Percentiles rank a stretch among this genome's conserved stretches.
Evolutionary conservation across 2,329 filamentous ascomycete species (phyloP).

Genomic region (Colletotrichum destructivum): DNA sequence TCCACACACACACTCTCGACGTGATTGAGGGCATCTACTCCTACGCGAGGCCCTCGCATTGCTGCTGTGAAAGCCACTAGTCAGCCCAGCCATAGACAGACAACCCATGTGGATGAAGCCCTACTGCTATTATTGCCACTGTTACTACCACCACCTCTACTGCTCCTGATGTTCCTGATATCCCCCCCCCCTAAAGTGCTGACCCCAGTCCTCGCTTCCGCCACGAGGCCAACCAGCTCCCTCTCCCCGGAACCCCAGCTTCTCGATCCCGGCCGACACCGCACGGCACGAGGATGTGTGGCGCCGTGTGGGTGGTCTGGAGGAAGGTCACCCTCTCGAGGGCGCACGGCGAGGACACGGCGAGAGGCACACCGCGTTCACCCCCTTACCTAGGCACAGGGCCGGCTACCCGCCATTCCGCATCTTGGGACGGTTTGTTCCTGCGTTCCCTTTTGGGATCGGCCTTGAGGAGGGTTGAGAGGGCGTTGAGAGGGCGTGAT

Average conservation of each 20-base stretch:
- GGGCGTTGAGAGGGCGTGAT: no score
- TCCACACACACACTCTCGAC: no score
- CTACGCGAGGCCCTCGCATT: no score
- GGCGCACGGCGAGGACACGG: background rate
- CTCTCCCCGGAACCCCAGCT: background rate
- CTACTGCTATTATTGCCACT: background rate
- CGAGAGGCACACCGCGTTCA: background rate
- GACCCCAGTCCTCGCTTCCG: background rate
- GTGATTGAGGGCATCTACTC: no score
- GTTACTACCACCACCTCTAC: background rate
- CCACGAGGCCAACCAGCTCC: background rate
- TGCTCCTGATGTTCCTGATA: background rate
- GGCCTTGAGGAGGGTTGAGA: background rate
- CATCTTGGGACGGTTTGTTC: background rate
- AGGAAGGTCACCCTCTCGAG: background rate
- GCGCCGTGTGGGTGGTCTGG: conserved; percentile 4
- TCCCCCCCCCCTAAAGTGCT: background rate
- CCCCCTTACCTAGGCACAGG: background rate
- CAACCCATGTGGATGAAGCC: background rate
- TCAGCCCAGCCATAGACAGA: no score
- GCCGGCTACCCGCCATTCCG: conserved; percentile 1
- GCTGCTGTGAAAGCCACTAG: no score
- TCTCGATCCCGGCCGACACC: background rate
- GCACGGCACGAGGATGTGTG: background rate
- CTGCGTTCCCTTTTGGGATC: conserved; percentile 8